phyloP scores from a whole-genome alignment of 192 early-diverging fungal species.

The Jimgerdemannia flammicorona region DNA sequence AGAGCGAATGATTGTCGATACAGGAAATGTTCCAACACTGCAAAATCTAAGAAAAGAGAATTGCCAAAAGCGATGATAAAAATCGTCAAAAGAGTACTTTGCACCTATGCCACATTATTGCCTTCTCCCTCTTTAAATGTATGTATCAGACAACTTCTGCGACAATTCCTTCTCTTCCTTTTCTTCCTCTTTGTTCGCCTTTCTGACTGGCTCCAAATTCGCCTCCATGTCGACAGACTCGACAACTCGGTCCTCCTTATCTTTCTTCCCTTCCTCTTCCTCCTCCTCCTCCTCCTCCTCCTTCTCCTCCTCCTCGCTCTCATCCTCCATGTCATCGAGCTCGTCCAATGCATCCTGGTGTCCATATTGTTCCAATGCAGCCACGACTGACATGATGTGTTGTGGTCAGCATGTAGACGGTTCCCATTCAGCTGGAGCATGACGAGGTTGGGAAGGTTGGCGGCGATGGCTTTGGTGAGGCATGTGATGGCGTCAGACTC shows the following conservation, averaged over 20 bases:
- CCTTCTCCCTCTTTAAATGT: too few species aligned
- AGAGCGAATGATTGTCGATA: too few species aligned
- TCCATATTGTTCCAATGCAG: constrained; percentile 63
- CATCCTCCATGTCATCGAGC: constrained; percentile 93
- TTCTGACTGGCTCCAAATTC: constrained; percentile 12
- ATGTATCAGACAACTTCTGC: too few species aligned
- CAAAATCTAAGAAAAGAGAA: too few species aligned
- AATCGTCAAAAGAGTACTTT: too few species aligned
- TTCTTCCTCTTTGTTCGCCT: constrained; percentile 15
- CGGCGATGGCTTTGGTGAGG: constrained; percentile 61
- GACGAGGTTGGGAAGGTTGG: constrained; percentile 58
- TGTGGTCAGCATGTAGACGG: constrained; percentile 78
- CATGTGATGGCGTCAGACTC: constrained; percentile 64
- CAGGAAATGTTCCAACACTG: too few species aligned
- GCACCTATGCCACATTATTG: too few species aligned
- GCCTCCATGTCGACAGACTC: constrained; percentile 13
- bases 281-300: constrained; percentile 57
- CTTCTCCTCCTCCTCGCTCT: constrained; percentile 68
- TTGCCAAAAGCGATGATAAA: too few species aligned
- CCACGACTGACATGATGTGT: constrained; percentile 71
- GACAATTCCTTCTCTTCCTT: not conserved
- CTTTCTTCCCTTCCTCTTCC: constrained; percentile 46
- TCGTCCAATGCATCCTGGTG: constrained; percentile 83
- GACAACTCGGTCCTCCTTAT: constrained; percentile 27
- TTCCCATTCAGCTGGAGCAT: constrained; percentile 91